Base-by-base conservation (phyloP, 1,284 basidiomycete species). In the Microbotryum violaceum region DNA sequence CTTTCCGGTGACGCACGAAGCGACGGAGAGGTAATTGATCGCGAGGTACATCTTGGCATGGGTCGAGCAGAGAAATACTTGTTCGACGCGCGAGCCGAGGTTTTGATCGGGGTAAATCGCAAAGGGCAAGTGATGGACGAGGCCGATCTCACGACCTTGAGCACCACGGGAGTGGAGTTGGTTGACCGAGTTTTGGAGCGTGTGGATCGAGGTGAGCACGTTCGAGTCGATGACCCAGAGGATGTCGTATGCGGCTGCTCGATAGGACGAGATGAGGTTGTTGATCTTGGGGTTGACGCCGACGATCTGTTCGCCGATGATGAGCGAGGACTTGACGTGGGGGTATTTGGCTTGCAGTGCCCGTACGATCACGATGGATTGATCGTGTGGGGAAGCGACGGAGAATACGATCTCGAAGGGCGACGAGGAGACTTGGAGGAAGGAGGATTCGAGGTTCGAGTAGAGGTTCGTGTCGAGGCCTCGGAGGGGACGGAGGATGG, bases 11-110 rank as follows among this genome's bases (percentile, higher is more conserved):
- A 98, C 91, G 74, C 96, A 99, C 0, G 91, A 94, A 57, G 97
- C 96, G 60, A 97, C 78, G 6, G 85, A 86, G 53, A 88, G 78
- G 0, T 72, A 80, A 76, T 96, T 96, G 75, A 99, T 91, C 10
- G 92, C 92, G 57, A 97, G 81, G 73, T 99, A 99, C 94, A 98
- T 98, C 76, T 96, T 97, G 18, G 94, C 94, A 73, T 98, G 96
- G 57, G 91, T 97, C 6, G 91, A 94, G 74, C 94, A 96, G 55
- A 99, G 78, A 74, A 97, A 99, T 1, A 89, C 91, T 63, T 91
- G 87, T 76, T 99, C 96, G 45, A 98, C 81, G 62, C 84, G 81
- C 18, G 91, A 87, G 0, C 93, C 96, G 62, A 90, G 78, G 0
- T 75, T 75, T 9, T 71, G 64, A 51, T 74, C 69, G 77, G 76